These are phyloP conservation scores for Yarrowia porcina DNA, from an alignment of 805 yeast species.

Conservation along the genomic window DNA sequence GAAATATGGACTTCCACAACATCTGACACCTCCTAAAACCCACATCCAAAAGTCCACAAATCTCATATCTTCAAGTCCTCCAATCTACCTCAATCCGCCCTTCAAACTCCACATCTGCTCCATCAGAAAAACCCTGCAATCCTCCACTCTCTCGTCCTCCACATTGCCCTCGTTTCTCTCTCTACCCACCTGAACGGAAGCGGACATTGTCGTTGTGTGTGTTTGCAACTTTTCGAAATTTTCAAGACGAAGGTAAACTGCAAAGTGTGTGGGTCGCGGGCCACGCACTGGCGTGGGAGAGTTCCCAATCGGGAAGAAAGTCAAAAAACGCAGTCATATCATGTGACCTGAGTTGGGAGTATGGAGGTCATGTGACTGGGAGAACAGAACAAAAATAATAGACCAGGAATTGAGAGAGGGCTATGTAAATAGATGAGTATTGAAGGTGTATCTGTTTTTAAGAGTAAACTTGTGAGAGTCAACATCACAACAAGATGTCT, in stretches of 20 bases:
- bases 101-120: no score
- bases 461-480: background rate
- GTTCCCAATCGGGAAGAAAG: slow-evolving; percentile 21
- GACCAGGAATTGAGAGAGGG: no score
- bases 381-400: no score
- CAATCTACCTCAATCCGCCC: background rate
- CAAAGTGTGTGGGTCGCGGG: slow-evolving; percentile 19
- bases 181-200: slow-evolving; percentile 26
- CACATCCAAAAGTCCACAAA: no score
- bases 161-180: background rate
- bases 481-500: no score
- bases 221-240: slow-evolving; percentile 15
- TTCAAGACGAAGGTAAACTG: slow-evolving; percentile 22
- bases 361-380: background rate
- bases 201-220: slow-evolving; percentile 24
- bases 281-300: slow-evolving; percentile 12
- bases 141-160: background rate
- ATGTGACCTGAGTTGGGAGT: slow-evolving; percentile 3
- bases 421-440: background rate
- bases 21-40: no score
- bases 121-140: no score
- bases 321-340: slow-evolving; percentile 23
- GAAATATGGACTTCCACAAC: no score
- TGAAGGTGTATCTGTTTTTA: no score
- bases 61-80: no score